Percentiles rank a stretch among this genome's conserved stretches.
phyloP scores from a whole-genome alignment of 2,329 filamentous ascomycete genomes.

The Cladosporium sphaerospermum region DNA sequence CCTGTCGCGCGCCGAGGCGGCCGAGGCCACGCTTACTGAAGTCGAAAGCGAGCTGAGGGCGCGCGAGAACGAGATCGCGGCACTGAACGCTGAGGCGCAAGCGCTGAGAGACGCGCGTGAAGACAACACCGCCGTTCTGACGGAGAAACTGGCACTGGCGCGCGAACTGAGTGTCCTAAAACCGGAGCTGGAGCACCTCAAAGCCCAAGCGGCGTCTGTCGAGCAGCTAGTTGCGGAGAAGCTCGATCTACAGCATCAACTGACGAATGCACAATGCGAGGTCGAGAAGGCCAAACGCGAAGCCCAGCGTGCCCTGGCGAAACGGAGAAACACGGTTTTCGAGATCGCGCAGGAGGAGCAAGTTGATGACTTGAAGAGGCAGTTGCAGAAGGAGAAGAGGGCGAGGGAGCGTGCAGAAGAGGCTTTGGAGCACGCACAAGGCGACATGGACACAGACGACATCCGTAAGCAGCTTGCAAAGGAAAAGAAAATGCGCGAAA shows the following conservation, averaged over 20 bases:
- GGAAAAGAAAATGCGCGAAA: constrained; percentile 28
- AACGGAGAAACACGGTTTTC: constrained; percentile 45
- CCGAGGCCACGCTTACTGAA: constrained; percentile 39
- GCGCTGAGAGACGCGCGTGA: constrained; percentile 61
- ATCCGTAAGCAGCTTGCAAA: constrained; percentile 28
- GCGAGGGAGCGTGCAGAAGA: constrained; percentile 38
- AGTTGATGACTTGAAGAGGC: constrained; percentile 41
- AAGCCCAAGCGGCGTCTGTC: constrained; percentile 53
- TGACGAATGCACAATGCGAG: constrained; percentile 71
- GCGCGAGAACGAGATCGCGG: constrained; percentile 50
- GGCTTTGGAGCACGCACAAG: constrained; percentile 27
- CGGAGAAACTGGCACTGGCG: constrained; percentile 57
- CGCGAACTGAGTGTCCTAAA: constrained; percentile 54
- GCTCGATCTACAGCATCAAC: constrained; percentile 68
- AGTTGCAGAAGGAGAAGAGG: constrained; percentile 41
- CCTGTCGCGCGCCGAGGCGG: constrained; percentile 41
- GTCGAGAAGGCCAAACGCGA: constrained; percentile 75
- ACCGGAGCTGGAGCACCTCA: constrained; percentile 57
- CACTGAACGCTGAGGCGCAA: constrained; percentile 63
- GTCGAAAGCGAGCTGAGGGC: constrained; percentile 47
- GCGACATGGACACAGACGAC: constrained; percentile 28
- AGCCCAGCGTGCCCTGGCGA: constrained; percentile 51
- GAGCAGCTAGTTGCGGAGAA: constrained; percentile 72
- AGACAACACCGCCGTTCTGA: constrained; percentile 64
- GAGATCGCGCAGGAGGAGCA: constrained; percentile 38